Base-by-base conservation (phyloP, 2,329 filamentous ascomycete genomes). In the Colletotrichum eremochloae region DNA sequence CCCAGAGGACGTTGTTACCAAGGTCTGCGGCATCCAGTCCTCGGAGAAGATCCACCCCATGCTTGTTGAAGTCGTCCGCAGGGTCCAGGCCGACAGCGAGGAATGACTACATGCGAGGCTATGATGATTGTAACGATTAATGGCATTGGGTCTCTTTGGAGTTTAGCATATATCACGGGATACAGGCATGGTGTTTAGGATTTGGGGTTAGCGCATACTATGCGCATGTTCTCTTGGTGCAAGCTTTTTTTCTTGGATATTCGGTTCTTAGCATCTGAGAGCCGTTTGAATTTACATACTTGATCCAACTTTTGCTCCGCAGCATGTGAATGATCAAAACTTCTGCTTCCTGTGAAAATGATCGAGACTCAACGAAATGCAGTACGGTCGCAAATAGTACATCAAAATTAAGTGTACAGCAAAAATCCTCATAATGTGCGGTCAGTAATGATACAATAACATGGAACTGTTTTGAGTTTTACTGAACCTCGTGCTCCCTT, bases 11-110 rank as follows among this genome's bases (percentile, higher is more conserved):
- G 93, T 96, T 11, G 94, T 96, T 57, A 85, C 87, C 80, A 89
- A 96, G 82, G 89, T 99, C 75, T 97, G 94, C 76, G 95, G 95
- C 52, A 87, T 99, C 68, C 90, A 94, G 77, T 84, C 90, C 72
- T 86, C 82, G 33, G 94, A 98, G 80, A 92, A 94, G 79, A 88
- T 98, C 68, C 97, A 92, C 84, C 84, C 89, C 71, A 88, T 91
- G 79, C 89, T 98, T 44, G 88, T 95, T 58, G 87, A 93, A 78
- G 86, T 96, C 70, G 95, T 98, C 70, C 89, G 93, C 84, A 93
- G 92, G 81, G 95, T 98, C 40, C 94, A 98, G 84, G 87, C 84
- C n/a, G 88, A 90, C 76, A 82, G 83, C 74, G 82, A 86, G 71
- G 84, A 86, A 71, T 87, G 83, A 85, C 78, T 79, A 20, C 40